Percentiles rank a stretch among this genome's conserved stretches.
phyloP scores from a whole-genome alignment of 2,329 filamentous ascomycete species.

The Talaromyces sp. region DNA sequence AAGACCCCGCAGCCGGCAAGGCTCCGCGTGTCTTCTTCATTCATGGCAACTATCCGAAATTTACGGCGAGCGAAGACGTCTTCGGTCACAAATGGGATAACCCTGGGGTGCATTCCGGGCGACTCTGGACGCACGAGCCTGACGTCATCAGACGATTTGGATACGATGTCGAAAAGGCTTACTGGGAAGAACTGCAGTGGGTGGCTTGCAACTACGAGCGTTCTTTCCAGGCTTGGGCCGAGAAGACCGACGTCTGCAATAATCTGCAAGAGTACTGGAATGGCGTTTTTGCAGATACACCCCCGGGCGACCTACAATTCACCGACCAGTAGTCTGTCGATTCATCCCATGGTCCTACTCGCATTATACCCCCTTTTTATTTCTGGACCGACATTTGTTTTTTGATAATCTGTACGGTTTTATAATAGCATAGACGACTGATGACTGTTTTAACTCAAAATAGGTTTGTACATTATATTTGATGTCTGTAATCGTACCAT shows the following conservation, averaged over 20 bases:
- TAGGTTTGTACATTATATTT: conserved; percentile 6
- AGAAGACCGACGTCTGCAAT: conserved; percentile 16
- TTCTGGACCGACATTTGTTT: not conserved
- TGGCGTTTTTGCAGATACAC: conserved; percentile 24
- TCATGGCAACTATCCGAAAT: conserved; percentile 40
- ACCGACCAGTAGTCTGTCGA: conserved; percentile 16
- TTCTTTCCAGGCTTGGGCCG: conserved; percentile 30
- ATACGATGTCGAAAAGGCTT: conserved; percentile 34
- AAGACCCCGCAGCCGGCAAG: conserved; percentile 26
- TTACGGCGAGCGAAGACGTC: conserved; percentile 35
- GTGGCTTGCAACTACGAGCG: conserved; percentile 35
- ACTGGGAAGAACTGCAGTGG: conserved; percentile 39
- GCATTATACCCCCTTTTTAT: not conserved
- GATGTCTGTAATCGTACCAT: not conserved
- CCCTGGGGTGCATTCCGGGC: conserved; percentile 29
- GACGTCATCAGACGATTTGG: conserved; percentile 33
- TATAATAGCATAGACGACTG: not conserved
- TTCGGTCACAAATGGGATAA: conserved; percentile 36
- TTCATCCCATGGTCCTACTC: not conserved
- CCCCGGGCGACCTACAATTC: conserved; percentile 30
- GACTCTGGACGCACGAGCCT: conserved; percentile 29
- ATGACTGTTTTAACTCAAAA: not conserved
- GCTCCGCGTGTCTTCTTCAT: conserved; percentile 35
- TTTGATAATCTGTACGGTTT: not conserved
- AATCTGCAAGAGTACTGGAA: conserved; percentile 16